A percentile compares a stretch with the other conserved stretches of the same genome.
These are phyloP conservation scores for Dentiscutata heterogama DNA, from an alignment of 371 early-diverging fungal species.

Conservation along the genomic window DNA sequence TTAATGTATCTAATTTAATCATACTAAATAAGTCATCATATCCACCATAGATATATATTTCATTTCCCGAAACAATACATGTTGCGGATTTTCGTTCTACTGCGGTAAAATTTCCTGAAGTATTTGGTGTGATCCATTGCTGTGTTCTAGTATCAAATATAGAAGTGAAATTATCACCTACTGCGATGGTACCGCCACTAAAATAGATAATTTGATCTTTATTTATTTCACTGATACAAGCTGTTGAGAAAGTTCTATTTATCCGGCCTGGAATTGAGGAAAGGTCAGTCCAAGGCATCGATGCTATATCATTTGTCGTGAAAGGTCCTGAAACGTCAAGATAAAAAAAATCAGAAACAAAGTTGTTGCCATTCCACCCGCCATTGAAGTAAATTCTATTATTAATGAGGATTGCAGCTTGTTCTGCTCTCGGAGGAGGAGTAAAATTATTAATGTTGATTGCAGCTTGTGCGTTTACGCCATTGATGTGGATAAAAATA, in stretches of 20 bases:
- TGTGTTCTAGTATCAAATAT: neutral
- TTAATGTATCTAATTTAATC: neutral
- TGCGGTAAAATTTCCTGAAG: neutral
- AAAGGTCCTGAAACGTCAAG: neutral
- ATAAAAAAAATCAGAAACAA: neutral
- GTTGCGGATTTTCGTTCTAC: neutral
- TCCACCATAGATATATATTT: constrained; percentile 3
- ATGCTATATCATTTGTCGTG: neutral
- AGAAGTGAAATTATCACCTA: neutral
- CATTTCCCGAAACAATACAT: neutral
- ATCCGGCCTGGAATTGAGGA: neutral
- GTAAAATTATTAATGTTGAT: too few relatives aligned
- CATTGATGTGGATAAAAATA: too few relatives aligned
- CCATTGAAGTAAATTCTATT: too few relatives aligned
- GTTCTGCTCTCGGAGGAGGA: too few relatives aligned
- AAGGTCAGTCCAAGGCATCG: neutral
- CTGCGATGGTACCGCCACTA: neutral
- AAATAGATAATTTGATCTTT: too few relatives aligned
- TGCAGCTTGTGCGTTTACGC: too few relatives aligned
- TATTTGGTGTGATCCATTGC: neutral
- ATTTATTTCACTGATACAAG: too few relatives aligned
- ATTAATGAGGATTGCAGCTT: too few relatives aligned
- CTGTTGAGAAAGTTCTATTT: too few relatives aligned
- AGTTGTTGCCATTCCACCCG: too few relatives aligned
- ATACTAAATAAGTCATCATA: neutral